Conservation (phyloP, 768 basidiomycete species). For the Tubosaeta sp. region DNA sequence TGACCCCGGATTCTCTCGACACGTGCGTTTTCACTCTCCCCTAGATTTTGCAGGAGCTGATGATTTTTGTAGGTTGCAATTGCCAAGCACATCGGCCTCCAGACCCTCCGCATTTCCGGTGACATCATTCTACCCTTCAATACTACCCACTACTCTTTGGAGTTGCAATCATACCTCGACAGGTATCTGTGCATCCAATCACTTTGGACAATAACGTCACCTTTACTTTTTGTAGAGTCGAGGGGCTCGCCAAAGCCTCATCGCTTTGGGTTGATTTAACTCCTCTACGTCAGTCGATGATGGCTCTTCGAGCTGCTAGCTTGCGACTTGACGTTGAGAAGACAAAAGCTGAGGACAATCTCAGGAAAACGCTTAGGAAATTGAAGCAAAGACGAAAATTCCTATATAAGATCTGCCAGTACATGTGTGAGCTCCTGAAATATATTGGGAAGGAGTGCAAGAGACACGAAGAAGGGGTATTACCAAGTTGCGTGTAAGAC, state of each 20-base stretch:
- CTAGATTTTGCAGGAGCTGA: slow-evolving; percentile 1
- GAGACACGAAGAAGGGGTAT: slow-evolving; percentile 1
- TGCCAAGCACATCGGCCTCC: slow-evolving; percentile 62
- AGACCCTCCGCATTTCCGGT: slow-evolving; percentile 59
- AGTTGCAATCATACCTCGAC: slow-evolving; percentile 57
- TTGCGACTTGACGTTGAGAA: slow-evolving; percentile 57
- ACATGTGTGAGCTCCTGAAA: slow-evolving; percentile 35
- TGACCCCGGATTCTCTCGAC: slow-evolving; percentile 73
- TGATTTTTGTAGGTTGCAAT: slow-evolving; percentile 49
- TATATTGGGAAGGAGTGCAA: slow-evolving; percentile 28
- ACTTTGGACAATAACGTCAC: slow-evolving; percentile 23
- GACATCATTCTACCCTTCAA: slow-evolving; percentile 68
- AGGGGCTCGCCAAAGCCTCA: slow-evolving; percentile 16
- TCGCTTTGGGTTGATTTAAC: slow-evolving; percentile 49
- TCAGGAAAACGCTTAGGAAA: slow-evolving; percentile 43
- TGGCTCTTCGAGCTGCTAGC: slow-evolving; percentile 48
- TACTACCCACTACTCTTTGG: slow-evolving; percentile 71
- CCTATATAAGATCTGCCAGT: slow-evolving; percentile 19
- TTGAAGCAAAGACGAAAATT: slow-evolving; percentile 26
- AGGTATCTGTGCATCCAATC: slow-evolving; percentile 37
- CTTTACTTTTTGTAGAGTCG: slow-evolving; percentile 23
- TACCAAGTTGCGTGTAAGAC: background rate
- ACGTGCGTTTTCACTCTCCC: slow-evolving; percentile 41
- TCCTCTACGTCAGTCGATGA: slow-evolving; percentile 43
- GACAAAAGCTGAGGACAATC: slow-evolving; percentile 44